phyloP scores from a whole-genome alignment of 768 basidiomycete genomes.

The Boletales sp. region DNA sequence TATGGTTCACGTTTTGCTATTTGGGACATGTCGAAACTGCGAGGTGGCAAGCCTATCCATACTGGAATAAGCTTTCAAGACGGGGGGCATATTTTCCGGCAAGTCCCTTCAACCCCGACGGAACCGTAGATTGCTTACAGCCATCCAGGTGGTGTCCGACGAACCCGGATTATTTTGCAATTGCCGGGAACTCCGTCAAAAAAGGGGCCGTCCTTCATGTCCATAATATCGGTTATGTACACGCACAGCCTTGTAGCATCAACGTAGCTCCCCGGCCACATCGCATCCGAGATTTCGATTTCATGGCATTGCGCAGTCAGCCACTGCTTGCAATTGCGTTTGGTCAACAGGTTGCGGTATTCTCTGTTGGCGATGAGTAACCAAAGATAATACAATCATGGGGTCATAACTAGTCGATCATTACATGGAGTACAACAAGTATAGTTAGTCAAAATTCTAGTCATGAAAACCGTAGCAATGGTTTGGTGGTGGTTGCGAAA shows the following conservation, averaged over 20 bases:
- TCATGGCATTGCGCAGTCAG: slow-evolving; percentile 56
- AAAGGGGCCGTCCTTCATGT: slow-evolving; percentile 69
- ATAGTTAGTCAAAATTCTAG: slow-evolving; percentile 2
- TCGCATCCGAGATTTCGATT: slow-evolving; percentile 73
- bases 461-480: not conserved
- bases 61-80: slow-evolving; percentile 62
- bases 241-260: slow-evolving; percentile 61
- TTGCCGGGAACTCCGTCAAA: slow-evolving; percentile 55
- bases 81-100: slow-evolving; percentile 70
- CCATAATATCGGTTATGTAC: slow-evolving; percentile 61
- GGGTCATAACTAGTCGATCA: slow-evolving; percentile 14
- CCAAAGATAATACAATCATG: slow-evolving; percentile 20
- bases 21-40: slow-evolving; percentile 71
- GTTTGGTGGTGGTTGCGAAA: not conserved
- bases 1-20: slow-evolving; percentile 70
- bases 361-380: slow-evolving; percentile 62
- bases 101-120: slow-evolving; percentile 1
- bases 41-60: slow-evolving; percentile 70
- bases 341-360: slow-evolving; percentile 54
- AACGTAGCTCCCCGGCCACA: slow-evolving; percentile 58
- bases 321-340: slow-evolving; percentile 68
- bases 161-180: slow-evolving; percentile 73
- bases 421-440: slow-evolving; percentile 7
- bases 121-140: not conserved
- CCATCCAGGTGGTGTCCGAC: slow-evolving; percentile 74